Conservation (phyloP, 257 asterid species). For the Lantana camara region DNA sequence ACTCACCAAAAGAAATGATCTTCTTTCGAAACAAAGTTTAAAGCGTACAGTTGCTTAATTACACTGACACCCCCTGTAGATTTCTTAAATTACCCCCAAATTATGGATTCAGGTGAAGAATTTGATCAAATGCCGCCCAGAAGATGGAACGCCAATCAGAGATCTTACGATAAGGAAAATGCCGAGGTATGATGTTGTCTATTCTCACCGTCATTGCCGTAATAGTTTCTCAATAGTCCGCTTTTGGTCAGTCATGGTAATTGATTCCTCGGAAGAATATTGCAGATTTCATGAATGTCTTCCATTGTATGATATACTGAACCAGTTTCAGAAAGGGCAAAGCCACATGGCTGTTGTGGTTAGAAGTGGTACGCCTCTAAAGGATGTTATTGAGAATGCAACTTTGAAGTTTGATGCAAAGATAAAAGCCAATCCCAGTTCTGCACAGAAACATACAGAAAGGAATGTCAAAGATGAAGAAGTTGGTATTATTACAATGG, state of each 20-base stretch:
- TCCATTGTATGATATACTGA: slow-evolving; percentile 64
- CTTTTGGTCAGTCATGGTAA: not conserved
- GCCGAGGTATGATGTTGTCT: slow-evolving; percentile 53
- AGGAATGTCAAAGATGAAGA: slow-evolving; percentile 38
- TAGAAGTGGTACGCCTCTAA: slow-evolving; percentile 35
- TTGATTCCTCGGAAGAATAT: not conserved
- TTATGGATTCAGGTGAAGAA: slow-evolving; percentile 57
- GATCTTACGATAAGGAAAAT: slow-evolving; percentile 62
- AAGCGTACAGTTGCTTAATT: too few relatives aligned
- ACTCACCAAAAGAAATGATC: too few relatives aligned
- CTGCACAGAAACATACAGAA: slow-evolving; percentile 31
- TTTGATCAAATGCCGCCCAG: slow-evolving; percentile 57
- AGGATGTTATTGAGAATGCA: slow-evolving; percentile 29
- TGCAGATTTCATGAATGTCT: slow-evolving; percentile 48
- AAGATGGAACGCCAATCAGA: slow-evolving; percentile 51
- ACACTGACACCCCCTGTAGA: too few relatives aligned
- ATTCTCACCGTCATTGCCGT: not conserved
- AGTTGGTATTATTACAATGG: slow-evolving; percentile 68
- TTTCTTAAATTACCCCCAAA: not conserved
- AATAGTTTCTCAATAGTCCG: not conserved
- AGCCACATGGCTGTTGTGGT: slow-evolving; percentile 86
- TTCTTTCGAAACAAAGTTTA: too few relatives aligned
- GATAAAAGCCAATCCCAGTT: slow-evolving; percentile 10
- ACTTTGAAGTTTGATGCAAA: slow-evolving; percentile 20
- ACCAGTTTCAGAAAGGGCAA: slow-evolving; percentile 81